phyloP scores from a whole-genome alignment of 2,329 filamentous ascomycete genomes.

The Aspergillus vadensis region DNA sequence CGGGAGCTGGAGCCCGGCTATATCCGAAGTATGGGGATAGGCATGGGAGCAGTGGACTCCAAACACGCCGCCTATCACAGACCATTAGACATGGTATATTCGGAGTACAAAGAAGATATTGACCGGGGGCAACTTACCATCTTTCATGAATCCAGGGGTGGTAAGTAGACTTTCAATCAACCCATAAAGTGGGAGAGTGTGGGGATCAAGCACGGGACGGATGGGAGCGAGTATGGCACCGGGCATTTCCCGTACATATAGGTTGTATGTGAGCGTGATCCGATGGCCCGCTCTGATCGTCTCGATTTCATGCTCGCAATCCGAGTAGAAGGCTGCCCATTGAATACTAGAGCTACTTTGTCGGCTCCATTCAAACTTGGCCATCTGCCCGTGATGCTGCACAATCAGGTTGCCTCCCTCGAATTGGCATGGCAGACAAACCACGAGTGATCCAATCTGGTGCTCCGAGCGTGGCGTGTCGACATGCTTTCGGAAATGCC shows the following conservation, averaged over 20 bases:
- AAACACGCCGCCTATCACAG: conserved; percentile 43
- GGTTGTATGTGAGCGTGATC: conserved; percentile 62
- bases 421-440: conserved; percentile 49
- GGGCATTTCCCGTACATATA: conserved; percentile 48
- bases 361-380: conserved; percentile 31
- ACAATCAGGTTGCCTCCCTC: conserved; percentile 39
- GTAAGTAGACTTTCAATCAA: conserved; percentile 35
- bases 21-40: conserved; percentile 47
- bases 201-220: conserved; percentile 32
- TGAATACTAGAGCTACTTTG: conserved; percentile 28
- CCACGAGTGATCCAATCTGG: conserved; percentile 58
- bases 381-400: conserved; percentile 31
- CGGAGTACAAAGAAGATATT: not conserved
- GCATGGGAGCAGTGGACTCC: conserved; percentile 52
- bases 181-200: conserved; percentile 40
- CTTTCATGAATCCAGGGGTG: conserved; percentile 39
- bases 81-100: not conserved
- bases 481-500: conserved; percentile 55
- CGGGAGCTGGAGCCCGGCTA: conserved; percentile 30
- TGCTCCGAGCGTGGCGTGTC: conserved; percentile 54
- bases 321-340: conserved; percentile 43
- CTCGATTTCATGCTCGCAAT: conserved; percentile 42
- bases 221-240: conserved; percentile 22
- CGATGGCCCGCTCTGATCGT: conserved; percentile 56
- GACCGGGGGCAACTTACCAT: conserved; percentile 27